phyloP scores from a whole-genome alignment of 202 grass and related monocot genomes.

The Saccharum hybrid region DNA sequence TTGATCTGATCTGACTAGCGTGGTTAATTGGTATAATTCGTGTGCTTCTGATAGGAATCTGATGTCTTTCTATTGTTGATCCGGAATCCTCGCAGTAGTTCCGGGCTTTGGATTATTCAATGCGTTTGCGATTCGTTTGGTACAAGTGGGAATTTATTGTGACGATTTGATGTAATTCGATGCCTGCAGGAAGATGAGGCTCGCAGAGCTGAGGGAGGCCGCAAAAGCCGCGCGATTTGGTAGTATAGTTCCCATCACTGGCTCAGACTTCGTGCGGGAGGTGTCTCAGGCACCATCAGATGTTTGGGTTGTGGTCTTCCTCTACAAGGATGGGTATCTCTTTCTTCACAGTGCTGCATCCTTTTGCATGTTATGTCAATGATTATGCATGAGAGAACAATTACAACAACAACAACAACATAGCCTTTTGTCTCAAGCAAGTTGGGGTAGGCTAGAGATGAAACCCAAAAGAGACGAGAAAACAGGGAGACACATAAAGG shows the following conservation, averaged over 20 bases:
- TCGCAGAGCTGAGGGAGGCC: constrained; percentile 80
- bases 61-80: constrained; percentile 5
- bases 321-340: constrained; percentile 88
- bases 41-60: constrained; percentile 3
- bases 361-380: not conserved
- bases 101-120: not conserved
- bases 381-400: not conserved
- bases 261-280: constrained; percentile 92
- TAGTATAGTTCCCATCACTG: constrained; percentile 69
- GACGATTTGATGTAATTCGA: not conserved
- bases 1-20: not conserved
- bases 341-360: constrained; percentile 9
- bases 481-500: too few relatives aligned
- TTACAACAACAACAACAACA: too few relatives aligned
- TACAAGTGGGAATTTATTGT: not conserved
- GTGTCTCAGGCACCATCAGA: constrained; percentile 85
- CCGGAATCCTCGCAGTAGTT: not conserved
- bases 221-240: constrained; percentile 65
- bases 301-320: constrained; percentile 96
- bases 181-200: constrained; percentile 77
- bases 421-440: too few relatives aligned
- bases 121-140: constrained; percentile 28
- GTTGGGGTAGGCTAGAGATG: too few relatives aligned
- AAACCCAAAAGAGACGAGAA: too few relatives aligned
- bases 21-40: not conserved